Evolutionary conservation across 306 rosid species (phyloP).

Genomic region (Fagus crenata): DNA sequence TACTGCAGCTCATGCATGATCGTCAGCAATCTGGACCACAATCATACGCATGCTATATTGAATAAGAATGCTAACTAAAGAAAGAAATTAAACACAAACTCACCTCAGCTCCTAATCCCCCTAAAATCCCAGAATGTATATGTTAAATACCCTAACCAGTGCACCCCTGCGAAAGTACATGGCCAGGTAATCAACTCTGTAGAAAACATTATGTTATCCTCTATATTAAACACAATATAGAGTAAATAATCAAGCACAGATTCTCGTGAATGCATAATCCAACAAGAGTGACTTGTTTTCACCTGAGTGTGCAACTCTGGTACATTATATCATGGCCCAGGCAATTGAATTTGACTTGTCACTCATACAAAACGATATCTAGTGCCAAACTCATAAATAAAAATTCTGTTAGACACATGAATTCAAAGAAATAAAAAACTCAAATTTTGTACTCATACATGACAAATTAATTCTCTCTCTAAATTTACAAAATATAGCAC

Average conservation of each 20-base stretch:
- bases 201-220: neutral
- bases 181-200: constrained; percentile 9
- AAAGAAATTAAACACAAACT: neutral
- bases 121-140: neutral
- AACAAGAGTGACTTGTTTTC: too few species aligned
- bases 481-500: neutral
- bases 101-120: neutral
- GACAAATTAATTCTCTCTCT: neutral
- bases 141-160: neutral
- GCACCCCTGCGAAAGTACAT: neutral
- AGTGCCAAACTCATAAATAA: neutral
- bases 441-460: neutral
- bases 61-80: neutral
- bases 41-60: neutral
- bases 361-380: neutral
- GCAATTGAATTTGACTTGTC: too few species aligned
- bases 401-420: neutral
- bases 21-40: neutral
- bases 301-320: too few species aligned
- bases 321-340: too few species aligned
- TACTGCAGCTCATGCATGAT: neutral
- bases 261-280: too few species aligned
- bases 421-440: neutral
- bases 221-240: neutral
- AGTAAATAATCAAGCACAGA: too few species aligned